These are phyloP conservation scores for Erodium trifolium DNA, from an alignment of 441 rosid genomes.

Conservation along the genomic window DNA sequence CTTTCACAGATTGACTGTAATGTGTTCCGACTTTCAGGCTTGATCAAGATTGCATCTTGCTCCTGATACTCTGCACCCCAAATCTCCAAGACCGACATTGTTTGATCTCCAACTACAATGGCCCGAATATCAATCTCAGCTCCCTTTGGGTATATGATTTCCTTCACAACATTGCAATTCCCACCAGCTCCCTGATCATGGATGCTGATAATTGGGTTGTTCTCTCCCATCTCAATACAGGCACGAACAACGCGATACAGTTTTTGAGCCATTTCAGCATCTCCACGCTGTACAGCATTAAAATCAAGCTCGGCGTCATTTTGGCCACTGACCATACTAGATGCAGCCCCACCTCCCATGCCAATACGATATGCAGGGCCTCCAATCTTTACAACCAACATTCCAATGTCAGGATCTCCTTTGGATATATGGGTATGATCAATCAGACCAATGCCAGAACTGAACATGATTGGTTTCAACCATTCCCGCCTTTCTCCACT, in stretches of 20 bases:
- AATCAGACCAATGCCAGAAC: conserved; percentile 90
- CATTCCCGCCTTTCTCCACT: conserved; percentile 91
- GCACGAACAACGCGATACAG: conserved; percentile 84
- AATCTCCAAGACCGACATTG: conserved; percentile 91
- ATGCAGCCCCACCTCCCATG: conserved; percentile 98
- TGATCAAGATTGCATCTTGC: conserved; percentile 94
- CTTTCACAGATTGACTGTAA: conserved; percentile 80
- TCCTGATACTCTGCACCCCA: conserved; percentile 99
- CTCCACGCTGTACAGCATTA: conserved; percentile 95
- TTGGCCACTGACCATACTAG: conserved; percentile 96
- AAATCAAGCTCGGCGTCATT: conserved; percentile 94
- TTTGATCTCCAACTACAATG: conserved; percentile 85
- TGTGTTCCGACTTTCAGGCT: conserved; percentile 60
- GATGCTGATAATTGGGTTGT: conserved; percentile 85
- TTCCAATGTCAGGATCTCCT: conserved; percentile 82
- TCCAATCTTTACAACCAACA: conserved; percentile 93
- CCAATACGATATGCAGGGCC: conserved; percentile 98
- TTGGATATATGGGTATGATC: conserved; percentile 76
- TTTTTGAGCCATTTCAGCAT: conserved; percentile 97
- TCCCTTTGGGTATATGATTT: conserved; percentile 86
- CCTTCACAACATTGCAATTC: conserved; percentile 92
- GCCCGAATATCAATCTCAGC: conserved; percentile 80
- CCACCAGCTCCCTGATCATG: conserved; percentile 99
- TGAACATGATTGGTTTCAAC: conserved; percentile 98
- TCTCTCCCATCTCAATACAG: conserved; percentile 86